Evolutionary conservation across 805 yeast species (phyloP).

Genomic region (Isabelozyma rhagii): DNA sequence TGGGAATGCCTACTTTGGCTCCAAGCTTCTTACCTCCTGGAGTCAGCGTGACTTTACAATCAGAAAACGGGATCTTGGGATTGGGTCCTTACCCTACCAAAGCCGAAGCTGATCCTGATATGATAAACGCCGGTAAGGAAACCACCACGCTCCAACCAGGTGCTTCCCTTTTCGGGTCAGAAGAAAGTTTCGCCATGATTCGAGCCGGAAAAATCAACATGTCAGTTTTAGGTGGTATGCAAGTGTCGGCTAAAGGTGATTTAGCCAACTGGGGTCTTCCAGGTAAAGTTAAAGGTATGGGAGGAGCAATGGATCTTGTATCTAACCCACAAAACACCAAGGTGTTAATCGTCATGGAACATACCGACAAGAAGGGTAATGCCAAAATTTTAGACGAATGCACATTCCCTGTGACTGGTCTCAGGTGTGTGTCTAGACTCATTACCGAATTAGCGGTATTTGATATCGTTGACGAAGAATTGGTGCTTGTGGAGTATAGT

Average conservation of each 20-base stretch:
- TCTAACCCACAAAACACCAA: constrained; percentile 43
- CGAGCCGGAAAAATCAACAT: constrained; percentile 44
- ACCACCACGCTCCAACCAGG: constrained; percentile 45
- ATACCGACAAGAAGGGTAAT: constrained; percentile 44
- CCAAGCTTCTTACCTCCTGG: constrained; percentile 36
- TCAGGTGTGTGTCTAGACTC: constrained; percentile 41
- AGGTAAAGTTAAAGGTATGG: constrained; percentile 51
- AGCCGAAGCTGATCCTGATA: constrained; percentile 46
- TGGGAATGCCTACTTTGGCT: constrained; percentile 51
- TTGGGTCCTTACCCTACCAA: constrained; percentile 43
- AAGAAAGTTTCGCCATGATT: constrained; percentile 50
- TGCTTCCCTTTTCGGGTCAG: constrained; percentile 48
- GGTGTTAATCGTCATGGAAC: constrained; percentile 48
- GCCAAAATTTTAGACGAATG: constrained; percentile 45
- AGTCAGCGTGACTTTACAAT: constrained; percentile 40
- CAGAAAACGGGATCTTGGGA: constrained; percentile 50
- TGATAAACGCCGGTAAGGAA: constrained; percentile 52
- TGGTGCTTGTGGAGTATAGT: constrained; percentile 41
- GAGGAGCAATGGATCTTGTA: constrained; percentile 54
- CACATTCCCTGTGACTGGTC: constrained; percentile 46
- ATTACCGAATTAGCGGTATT: constrained; percentile 50
- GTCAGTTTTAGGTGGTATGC: constrained; percentile 48
- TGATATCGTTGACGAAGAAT: constrained; percentile 35
- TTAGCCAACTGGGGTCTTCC: constrained; percentile 55
- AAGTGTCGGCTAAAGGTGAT: constrained; percentile 46